Conservation (phyloP, 352 stramenopile genomes). For the Globisporangium spiculum region DNA sequence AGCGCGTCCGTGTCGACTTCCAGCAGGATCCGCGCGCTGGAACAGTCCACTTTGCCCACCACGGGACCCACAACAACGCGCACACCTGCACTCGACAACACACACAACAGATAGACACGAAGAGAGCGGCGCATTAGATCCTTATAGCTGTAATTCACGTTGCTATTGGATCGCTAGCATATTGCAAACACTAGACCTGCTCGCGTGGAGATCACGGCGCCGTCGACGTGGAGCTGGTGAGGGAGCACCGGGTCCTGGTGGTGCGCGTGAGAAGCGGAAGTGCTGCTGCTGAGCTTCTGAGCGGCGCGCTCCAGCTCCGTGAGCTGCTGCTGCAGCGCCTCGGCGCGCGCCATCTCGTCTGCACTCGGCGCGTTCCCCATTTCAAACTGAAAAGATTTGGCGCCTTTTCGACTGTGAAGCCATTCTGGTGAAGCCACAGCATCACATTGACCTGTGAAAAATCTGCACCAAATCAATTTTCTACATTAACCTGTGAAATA, state of each 20-base stretch:
- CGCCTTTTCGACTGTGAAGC: too few species aligned
- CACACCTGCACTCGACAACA: constrained; percentile 25
- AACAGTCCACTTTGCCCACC: constrained; percentile 55
- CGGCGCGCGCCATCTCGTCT: constrained; percentile 27
- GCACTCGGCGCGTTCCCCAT: constrained; percentile 41
- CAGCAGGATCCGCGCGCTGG: constrained; percentile 54
- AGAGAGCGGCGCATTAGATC: not conserved
- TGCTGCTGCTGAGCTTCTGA: constrained; percentile 19
- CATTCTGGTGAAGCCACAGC: too few species aligned
- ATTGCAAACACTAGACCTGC: not conserved
- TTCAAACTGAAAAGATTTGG: too few species aligned
- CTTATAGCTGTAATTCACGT: not conserved
- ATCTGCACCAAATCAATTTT: too few species aligned
- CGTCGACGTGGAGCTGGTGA: constrained; percentile 29
- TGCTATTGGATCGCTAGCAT: too few species aligned
- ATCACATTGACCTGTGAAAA: too few species aligned
- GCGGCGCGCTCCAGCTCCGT: constrained; percentile 41
- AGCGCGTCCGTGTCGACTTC: constrained; percentile 40
- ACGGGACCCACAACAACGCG: constrained; percentile 64
- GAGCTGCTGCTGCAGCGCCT: constrained; percentile 38
- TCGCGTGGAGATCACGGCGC: constrained; percentile 18
- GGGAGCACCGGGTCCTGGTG: constrained; percentile 24
- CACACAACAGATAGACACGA: not conserved
- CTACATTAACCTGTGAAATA: too few species aligned
- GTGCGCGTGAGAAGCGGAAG: constrained; percentile 9